These are phyloP conservation scores for Eucalyptus urophylla DNA, from an alignment of 345 rosid species.

Conservation along the genomic window DNA sequence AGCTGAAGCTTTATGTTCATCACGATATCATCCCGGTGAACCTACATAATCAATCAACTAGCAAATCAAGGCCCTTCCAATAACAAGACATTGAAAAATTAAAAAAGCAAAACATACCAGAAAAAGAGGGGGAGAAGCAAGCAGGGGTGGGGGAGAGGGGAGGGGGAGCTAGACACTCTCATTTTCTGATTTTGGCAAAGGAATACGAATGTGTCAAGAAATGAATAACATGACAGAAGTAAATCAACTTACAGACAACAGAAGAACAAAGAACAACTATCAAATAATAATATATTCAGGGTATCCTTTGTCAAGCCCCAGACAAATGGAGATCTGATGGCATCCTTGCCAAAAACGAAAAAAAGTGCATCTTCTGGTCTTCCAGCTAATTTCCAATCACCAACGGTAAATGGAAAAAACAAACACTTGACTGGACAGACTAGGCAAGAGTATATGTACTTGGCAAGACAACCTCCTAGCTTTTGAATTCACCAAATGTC, in stretches of 20 bases:
- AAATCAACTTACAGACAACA: background rate
- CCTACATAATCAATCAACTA: constrained; percentile 15
- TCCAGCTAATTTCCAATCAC: background rate
- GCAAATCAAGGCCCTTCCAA: background rate
- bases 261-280: background rate
- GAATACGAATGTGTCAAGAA: background rate
- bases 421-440: background rate
- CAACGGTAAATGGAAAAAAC: background rate
- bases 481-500: background rate
- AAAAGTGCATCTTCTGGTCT: background rate
- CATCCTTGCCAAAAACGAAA: background rate
- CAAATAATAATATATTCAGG: background rate
- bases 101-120: background rate
- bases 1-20: constrained; percentile 79
- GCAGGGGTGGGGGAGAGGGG: too few relatives aligned
- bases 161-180: background rate
- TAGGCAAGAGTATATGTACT: background rate
- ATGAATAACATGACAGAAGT: background rate
- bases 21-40: constrained; percentile 65
- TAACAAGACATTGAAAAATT: background rate
- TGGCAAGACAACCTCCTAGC: background rate
- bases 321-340: background rate
- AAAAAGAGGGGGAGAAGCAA: background rate
- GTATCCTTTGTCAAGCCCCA: background rate
- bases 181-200: background rate